Base-by-base conservation (phyloP, 176 grass and related monocot genomes). In the Dendrocalamus sinicus region DNA sequence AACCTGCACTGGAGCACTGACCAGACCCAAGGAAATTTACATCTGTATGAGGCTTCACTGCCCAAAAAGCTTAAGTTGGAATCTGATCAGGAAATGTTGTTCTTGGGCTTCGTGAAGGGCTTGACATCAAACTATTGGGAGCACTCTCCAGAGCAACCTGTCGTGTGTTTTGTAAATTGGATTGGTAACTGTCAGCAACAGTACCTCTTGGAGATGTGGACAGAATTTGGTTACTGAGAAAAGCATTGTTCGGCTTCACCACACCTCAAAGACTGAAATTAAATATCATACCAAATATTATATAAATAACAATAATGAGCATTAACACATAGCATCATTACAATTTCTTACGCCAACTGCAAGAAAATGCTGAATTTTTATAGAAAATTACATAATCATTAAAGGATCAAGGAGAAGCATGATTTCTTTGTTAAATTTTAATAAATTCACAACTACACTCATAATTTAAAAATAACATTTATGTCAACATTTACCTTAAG, bases 1-100 rank as follows among this genome's bases (percentile, higher is more conserved):
- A 99, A 74, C 93, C 96, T 81, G 96, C 92, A 89, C 96, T 99
- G 40, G 96, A 98, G 81, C 96, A 95, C 86, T 99, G 96, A 64
- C 93, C 93, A 57, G 96, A 99, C 79, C 96, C 93, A 89, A 96
- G 84, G 67, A 98, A 98, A 88, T 91, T 90, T 40, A 92, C 78
- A 64, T 95, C 96, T 75, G 89, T 53, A 83, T 91, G 76, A 80
- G 90, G 84, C 81, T 94, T 95, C 67, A 94, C 86, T 79, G 92
- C 86, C 90, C 89, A 99, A 91, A 90, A 99, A 22, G 96, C 91
- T 74, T 93, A 94, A 41, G 86, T 87, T 71, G 91, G 96, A 89
- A 99, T 92, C 71, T 96, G 96, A 58, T 96, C 96, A 65, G 93
- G 88, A 69, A 92, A 94, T 87, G 96, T 89, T 81, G 85, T 85